These are phyloP conservation scores for Chalaropsis ovoidea DNA, from an alignment of 2,329 filamentous ascomycete species.

Conservation along the genomic window DNA sequence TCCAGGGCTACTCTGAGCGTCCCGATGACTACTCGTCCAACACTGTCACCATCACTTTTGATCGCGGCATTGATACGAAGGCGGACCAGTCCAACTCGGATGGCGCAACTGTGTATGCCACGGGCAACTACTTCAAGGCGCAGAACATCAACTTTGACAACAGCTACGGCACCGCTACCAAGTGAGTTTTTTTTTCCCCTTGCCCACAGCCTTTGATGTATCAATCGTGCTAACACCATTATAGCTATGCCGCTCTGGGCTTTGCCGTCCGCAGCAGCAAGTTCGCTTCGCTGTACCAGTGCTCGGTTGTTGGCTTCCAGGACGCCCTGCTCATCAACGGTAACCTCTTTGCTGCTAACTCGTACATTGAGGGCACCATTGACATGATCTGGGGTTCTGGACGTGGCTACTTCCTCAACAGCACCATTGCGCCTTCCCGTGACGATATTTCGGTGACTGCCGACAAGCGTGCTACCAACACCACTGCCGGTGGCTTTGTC, in stretches of 20 bases:
- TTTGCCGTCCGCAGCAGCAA: slow-evolving; percentile 20
- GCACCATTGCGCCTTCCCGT: slow-evolving; percentile 31
- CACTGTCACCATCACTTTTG: slow-evolving; percentile 42
- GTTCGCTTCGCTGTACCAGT: slow-evolving; percentile 34
- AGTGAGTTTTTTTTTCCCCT: neutral
- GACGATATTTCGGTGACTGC: slow-evolving; percentile 31
- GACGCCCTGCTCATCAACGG: slow-evolving; percentile 41
- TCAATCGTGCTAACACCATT: slow-evolving; percentile 32
- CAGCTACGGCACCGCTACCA: slow-evolving; percentile 28
- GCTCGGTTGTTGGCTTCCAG: slow-evolving; percentile 39
- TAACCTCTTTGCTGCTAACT: slow-evolving; percentile 39
- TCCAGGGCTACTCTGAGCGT: slow-evolving; percentile 50
- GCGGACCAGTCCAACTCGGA: slow-evolving; percentile 40
- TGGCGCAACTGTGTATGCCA: slow-evolving; percentile 39
- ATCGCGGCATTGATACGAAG: slow-evolving; percentile 31
- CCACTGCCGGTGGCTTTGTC: slow-evolving; percentile 32
- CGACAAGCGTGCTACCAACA: slow-evolving; percentile 34
- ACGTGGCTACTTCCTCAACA: slow-evolving; percentile 35
- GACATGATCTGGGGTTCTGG: slow-evolving; percentile 34
- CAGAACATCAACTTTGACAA: slow-evolving; percentile 53
- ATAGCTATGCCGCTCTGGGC: slow-evolving; percentile 37
- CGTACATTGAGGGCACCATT: slow-evolving; percentile 39
- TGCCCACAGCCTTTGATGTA: slow-evolving; percentile 33
- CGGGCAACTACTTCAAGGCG: slow-evolving; percentile 44
- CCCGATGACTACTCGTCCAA: slow-evolving; percentile 45